Evolutionary conservation across 441 rosid genomes (phyloP), one percentile per base, ranked within the genome.

Genomic region (Lepidium campestre): DNA sequence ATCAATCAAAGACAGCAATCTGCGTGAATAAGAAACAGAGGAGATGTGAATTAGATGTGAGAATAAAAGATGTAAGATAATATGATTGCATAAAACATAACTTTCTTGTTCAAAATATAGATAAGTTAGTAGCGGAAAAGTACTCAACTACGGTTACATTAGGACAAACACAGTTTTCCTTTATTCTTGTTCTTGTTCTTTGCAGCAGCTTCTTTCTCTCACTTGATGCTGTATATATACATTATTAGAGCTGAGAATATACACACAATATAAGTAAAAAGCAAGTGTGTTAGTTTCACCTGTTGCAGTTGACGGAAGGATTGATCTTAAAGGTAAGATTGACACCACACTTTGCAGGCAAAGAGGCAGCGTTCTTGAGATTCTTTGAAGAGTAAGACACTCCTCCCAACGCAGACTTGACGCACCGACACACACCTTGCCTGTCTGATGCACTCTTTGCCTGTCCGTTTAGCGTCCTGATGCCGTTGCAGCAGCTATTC

Each of bases 271-370:
- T 23, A 23, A 5, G 18, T 57, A 13, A 37, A 20, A 15, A 53
- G 15, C 47, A 23, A 40, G n/a, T 19, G 15, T 54, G 15, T 32
- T 34, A 11, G 34, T 29, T 23, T 17, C 44, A 77, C 83, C 52
- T 78, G 60, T 47, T 7, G 44, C 84, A 78, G 75, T 74, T 50
- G 36, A 68, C 69, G 42, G 73, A 54, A 35, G 81, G 79, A 58
- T 65, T 57, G 45, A 80, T 73, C 64, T 67, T 45, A 65, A 42
- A 71, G n/a, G 75, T 71, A 31, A 78, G 44, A 3, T 32, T 61
- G 56, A 78, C 64, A 1, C 73, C 62, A 31, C 86, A 82, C 37
- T 76, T 73, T 8, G n/a, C 62, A 0, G 84, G 81, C 32, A 80
- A 80, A 11, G 58, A 22, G 20, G 74, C 64, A 3, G 75, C 82